Percentiles rank a stretch among this genome's conserved stretches.
Evolutionary conservation across 148 eudicot species (phyloP).

Genomic region (Nepenthes gracilis): DNA sequence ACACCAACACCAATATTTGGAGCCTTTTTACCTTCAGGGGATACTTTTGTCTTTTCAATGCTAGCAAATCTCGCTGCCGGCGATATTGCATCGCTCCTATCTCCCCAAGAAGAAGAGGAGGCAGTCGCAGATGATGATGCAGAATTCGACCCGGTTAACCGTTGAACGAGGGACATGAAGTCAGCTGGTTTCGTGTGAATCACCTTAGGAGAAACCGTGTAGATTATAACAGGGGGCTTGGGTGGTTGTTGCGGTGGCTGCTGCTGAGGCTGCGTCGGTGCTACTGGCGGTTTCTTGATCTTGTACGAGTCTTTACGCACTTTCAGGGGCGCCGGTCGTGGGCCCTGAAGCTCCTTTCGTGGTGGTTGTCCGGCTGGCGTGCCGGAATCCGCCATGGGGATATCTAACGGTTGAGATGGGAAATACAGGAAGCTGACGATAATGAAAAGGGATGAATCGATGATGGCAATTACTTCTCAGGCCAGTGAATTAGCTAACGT

Average conservation of each 20-base stretch:
- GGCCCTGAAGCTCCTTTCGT: conserved; percentile 63
- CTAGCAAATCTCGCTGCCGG: conserved; percentile 60
- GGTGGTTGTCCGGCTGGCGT: conserved; percentile 27
- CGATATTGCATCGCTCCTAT: conserved; percentile 23
- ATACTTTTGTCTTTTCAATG: conserved; percentile 41
- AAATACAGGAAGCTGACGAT: background rate
- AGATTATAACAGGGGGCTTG: conserved; percentile 69
- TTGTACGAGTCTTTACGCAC: conserved; percentile 75
- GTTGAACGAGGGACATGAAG: conserved; percentile 81
- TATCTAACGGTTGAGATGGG: background rate
- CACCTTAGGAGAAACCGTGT: conserved; percentile 81
- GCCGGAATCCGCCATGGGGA: background rate
- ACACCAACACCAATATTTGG: conserved; percentile 1
- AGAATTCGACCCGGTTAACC: conserved; percentile 51
- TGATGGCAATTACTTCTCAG: background rate
- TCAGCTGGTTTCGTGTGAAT: conserved; percentile 78
- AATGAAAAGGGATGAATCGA: background rate
- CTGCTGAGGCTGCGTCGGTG: conserved; percentile 30
- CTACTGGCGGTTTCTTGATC: conserved; percentile 63
- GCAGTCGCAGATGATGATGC: conserved; percentile 14
- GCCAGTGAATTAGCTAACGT: conserved; percentile 8
- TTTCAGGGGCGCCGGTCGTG: conserved; percentile 62
- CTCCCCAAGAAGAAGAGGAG: conserved; percentile 9
- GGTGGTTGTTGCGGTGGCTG: conserved; percentile 24
- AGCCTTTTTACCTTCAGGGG: conserved; percentile 20